Evolutionary conservation across 2,329 filamentous ascomycete genomes (phyloP).

Genomic region (Kalmusia sp.): DNA sequence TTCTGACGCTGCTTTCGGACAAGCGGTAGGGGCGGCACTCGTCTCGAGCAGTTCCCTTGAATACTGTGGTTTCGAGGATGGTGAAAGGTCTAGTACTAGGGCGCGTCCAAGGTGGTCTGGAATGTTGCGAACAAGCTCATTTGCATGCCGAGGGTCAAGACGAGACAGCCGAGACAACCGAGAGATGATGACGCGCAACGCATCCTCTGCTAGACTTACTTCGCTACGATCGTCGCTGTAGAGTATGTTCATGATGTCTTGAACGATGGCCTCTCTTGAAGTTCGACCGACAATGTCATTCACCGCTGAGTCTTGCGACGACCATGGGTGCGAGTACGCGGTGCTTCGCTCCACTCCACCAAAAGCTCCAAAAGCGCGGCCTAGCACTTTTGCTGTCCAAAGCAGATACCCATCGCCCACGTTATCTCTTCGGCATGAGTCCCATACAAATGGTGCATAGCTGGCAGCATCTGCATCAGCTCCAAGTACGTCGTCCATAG

Average conservation of each 20-base stretch:
- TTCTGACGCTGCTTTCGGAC: conserved; percentile 25
- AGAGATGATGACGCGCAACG: conserved; percentile 40
- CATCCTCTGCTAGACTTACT: conserved; percentile 55
- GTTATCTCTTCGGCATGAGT: conserved; percentile 71
- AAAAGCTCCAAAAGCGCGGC: conserved; percentile 73
- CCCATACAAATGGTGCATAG: conserved; percentile 75
- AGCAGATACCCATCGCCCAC: conserved; percentile 74
- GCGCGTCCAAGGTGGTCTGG: conserved; percentile 38
- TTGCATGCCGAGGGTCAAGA: conserved; percentile 30
- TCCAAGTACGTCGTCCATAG: conserved; percentile 71
- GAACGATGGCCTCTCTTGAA: conserved; percentile 45
- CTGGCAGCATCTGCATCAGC: conserved; percentile 68
- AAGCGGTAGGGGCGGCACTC: conserved; percentile 21
- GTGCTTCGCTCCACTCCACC: conserved; percentile 65
- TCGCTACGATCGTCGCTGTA: conserved; percentile 48
- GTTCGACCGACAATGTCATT: conserved; percentile 35
- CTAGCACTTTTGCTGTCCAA: conserved; percentile 87
- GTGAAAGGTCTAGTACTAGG: conserved; percentile 30
- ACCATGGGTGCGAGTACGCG: conserved; percentile 35
- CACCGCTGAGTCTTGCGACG: conserved; percentile 18
- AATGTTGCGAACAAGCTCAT: conserved; percentile 39
- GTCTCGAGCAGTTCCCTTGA: conserved; percentile 22
- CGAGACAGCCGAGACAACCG: conserved; percentile 25
- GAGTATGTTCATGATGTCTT: conserved; percentile 45
- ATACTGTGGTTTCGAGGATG: conserved; percentile 7